Conservation (phyloP, 2,329 filamentous ascomycete species). For the Penicillium sp. region DNA sequence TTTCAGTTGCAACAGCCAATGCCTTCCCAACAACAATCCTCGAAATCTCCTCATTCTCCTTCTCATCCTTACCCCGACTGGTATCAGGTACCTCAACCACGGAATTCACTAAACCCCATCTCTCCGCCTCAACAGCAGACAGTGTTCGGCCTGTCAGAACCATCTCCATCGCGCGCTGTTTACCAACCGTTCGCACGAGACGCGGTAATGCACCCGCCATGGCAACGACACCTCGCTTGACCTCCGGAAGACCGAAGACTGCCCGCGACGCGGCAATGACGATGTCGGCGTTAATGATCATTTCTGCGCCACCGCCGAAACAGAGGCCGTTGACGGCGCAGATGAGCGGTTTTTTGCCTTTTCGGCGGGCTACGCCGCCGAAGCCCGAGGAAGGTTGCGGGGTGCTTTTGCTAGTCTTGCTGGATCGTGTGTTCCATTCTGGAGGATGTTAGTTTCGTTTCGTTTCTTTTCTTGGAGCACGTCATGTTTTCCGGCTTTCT, state of each 20-base stretch:
- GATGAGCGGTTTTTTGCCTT: constrained; percentile 70
- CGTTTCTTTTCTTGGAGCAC: neutral
- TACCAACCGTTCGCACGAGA: constrained; percentile 66
- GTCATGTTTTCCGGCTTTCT: neutral
- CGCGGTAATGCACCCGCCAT: constrained; percentile 72
- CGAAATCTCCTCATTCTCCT: constrained; percentile 22
- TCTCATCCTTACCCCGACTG: constrained; percentile 3
- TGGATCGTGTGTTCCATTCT: constrained; percentile 40
- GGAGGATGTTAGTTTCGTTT: neutral
- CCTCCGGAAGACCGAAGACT: constrained; percentile 72
- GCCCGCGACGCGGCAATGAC: constrained; percentile 63
- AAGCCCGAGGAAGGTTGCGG: constrained; percentile 42
- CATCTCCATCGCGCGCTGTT: constrained; percentile 74
- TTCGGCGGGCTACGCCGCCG: constrained; percentile 49
- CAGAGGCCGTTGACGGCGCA: constrained; percentile 77
- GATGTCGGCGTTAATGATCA: constrained; percentile 73
- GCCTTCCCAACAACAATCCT: constrained; percentile 47
- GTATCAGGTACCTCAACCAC: constrained; percentile 20
- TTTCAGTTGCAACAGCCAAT: constrained; percentile 62
- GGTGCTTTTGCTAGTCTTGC: constrained; percentile 16
- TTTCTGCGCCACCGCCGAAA: constrained; percentile 77
- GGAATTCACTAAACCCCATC: constrained; percentile 71
- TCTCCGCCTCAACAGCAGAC: constrained; percentile 61
- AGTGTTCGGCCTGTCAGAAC: constrained; percentile 67
- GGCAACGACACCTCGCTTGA: constrained; percentile 71